Evolutionary conservation across 2,329 filamentous ascomycete species (phyloP).

Genomic region (Boeremia lycopersici): DNA sequence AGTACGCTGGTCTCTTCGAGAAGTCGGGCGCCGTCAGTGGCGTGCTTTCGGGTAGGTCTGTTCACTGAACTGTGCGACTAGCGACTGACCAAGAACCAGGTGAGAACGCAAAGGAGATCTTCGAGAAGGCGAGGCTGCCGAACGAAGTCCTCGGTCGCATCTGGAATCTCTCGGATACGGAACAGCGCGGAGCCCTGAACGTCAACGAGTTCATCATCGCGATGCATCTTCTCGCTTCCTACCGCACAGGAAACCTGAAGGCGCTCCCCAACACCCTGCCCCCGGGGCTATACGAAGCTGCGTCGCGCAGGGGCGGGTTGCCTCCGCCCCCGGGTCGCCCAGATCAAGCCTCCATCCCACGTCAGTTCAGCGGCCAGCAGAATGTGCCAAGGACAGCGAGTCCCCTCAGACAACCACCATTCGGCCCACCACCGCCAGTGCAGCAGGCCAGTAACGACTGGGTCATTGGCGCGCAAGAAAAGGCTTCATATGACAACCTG

Average conservation of each 20-base stretch:
- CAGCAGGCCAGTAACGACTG: slow-evolving; percentile 71
- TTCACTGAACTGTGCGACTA: background rate
- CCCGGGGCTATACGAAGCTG: slow-evolving; percentile 86
- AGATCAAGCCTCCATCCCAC: slow-evolving; percentile 71
- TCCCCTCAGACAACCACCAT: slow-evolving; percentile 58
- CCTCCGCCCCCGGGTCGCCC: slow-evolving; percentile 51
- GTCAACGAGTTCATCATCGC: slow-evolving; percentile 95
- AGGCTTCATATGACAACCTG: slow-evolving; percentile 83
- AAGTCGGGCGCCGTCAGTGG: slow-evolving; percentile 80
- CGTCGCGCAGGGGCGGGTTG: slow-evolving; percentile 63
- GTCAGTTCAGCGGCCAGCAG: slow-evolving; percentile 76
- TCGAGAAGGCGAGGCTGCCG: slow-evolving; percentile 87
- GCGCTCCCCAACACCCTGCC: slow-evolving; percentile 81
- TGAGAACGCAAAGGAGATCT: slow-evolving; percentile 89
- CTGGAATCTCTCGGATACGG: slow-evolving; percentile 93
- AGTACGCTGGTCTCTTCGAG: slow-evolving; percentile 90
- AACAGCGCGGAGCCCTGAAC: slow-evolving; percentile 85
- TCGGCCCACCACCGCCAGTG: slow-evolving; percentile 56
- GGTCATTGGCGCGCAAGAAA: slow-evolving; percentile 82
- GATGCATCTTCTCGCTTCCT: slow-evolving; percentile 94
- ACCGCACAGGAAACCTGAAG: slow-evolving; percentile 82
- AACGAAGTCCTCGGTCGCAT: slow-evolving; percentile 93
- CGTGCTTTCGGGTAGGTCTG: slow-evolving; percentile 67
- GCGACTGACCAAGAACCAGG: slow-evolving; percentile 53
- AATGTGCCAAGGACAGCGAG: slow-evolving; percentile 61